Conservation (phyloP, 2,329 filamentous ascomycete species). For the Byssochlamys sp. region DNA sequence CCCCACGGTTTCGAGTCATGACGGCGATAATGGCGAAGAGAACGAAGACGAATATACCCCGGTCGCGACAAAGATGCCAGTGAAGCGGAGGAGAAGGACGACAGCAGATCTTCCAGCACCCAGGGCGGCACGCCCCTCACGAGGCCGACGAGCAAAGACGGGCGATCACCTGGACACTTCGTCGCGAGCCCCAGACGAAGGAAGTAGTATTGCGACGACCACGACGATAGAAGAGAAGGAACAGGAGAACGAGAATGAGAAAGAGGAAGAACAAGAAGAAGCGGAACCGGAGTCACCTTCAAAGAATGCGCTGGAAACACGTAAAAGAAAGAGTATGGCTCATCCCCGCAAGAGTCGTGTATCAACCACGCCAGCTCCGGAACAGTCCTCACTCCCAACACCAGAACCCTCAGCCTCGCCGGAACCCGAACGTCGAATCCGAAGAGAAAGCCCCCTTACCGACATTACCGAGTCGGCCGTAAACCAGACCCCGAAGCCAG, state of each 20-base stretch:
- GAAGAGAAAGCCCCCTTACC: slow-evolving; percentile 44
- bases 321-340: slow-evolving; percentile 58
- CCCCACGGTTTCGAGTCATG: slow-evolving; percentile 29
- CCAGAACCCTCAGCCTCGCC: slow-evolving; percentile 48
- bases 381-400: slow-evolving; percentile 36
- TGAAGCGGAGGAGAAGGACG: slow-evolving; percentile 48
- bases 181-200: slow-evolving; percentile 31
- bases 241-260: background rate
- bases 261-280: slow-evolving; percentile 8
- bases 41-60: slow-evolving; percentile 75
- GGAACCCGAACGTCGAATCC: slow-evolving; percentile 38
- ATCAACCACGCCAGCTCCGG: slow-evolving; percentile 31
- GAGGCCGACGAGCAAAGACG: slow-evolving; percentile 37
- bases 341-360: slow-evolving; percentile 32
- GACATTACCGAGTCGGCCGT: slow-evolving; percentile 63
- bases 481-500: slow-evolving; percentile 48
- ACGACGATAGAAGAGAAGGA: background rate
- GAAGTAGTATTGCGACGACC: slow-evolving; percentile 22
- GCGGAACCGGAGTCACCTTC: slow-evolving; percentile 45
- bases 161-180: slow-evolving; percentile 50
- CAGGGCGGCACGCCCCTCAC: slow-evolving; percentile 19
- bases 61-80: slow-evolving; percentile 51
- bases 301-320: slow-evolving; percentile 46
- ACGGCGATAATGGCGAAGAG: slow-evolving; percentile 50
- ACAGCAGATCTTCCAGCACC: slow-evolving; percentile 42